Conservation (phyloP, 2,329 filamentous ascomycete genomes). For the Coniella lustricola region DNA sequence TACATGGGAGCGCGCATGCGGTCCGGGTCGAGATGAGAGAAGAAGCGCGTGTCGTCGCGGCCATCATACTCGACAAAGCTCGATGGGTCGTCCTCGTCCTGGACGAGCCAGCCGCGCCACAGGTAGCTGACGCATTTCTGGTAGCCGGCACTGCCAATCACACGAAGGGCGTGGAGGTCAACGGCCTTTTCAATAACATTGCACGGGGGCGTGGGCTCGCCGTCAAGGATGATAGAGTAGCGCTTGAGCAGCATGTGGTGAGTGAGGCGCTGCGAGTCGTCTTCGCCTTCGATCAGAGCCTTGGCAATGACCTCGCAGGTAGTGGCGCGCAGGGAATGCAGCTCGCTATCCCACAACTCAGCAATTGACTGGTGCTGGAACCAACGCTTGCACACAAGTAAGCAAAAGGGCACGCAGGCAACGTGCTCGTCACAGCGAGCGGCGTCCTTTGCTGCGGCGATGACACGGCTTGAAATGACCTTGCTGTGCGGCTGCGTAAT, state of each 20-base stretch:
- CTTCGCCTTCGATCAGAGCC: slow-evolving; percentile 74
- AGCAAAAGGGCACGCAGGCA: slow-evolving; percentile 76
- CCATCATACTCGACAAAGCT: slow-evolving; percentile 82
- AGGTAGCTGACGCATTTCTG: slow-evolving; percentile 91
- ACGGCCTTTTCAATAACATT: slow-evolving; percentile 94
- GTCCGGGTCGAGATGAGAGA: slow-evolving; percentile 83
- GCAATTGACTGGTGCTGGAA: slow-evolving; percentile 71
- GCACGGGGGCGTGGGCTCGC: slow-evolving; percentile 62
- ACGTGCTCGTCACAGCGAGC: slow-evolving; percentile 68
- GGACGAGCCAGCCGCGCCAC: slow-evolving; percentile 95
- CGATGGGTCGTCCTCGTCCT: slow-evolving; percentile 86
- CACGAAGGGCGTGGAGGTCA: slow-evolving; percentile 78
- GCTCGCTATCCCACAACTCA: slow-evolving; percentile 88
- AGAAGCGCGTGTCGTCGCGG: slow-evolving; percentile 70
- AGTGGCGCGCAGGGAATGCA: slow-evolving; percentile 69
- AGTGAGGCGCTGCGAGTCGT: slow-evolving; percentile 70
- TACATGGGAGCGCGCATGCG: slow-evolving; percentile 89
- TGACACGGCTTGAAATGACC: slow-evolving; percentile 73
- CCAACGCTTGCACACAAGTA: slow-evolving; percentile 65
- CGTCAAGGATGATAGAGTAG: slow-evolving; percentile 73
- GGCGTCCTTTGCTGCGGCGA: slow-evolving; percentile 74
- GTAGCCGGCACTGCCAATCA: slow-evolving; percentile 90
- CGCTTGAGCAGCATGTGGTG: slow-evolving; percentile 78
- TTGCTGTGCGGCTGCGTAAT: slow-evolving; percentile 77
- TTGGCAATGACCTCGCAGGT: slow-evolving; percentile 94